These are phyloP conservation scores for Linderina pennispora DNA, from an alignment of 192 early-diverging fungal species.

Conservation along the genomic window DNA sequence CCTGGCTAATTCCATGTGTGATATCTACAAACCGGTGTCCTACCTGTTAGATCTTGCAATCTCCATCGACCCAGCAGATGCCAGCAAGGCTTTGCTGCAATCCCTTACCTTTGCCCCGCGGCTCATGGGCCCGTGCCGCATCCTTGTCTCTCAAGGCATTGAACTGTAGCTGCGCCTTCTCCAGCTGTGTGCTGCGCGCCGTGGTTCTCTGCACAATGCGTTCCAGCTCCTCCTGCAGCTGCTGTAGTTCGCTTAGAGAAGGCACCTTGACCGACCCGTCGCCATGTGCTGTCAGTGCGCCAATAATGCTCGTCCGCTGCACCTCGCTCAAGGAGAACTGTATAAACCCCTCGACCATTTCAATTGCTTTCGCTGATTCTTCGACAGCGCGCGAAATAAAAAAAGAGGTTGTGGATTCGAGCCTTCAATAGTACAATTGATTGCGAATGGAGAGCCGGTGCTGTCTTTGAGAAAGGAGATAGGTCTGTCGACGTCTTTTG, in stretches of 20 bases:
- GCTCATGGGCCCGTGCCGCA: not conserved
- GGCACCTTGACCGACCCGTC: slow-evolving; percentile 4
- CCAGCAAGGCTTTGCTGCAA: too few relatives aligned
- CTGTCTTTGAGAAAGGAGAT: too few relatives aligned
- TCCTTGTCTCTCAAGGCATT: not conserved
- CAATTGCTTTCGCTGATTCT: too few relatives aligned
- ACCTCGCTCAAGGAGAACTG: slow-evolving; percentile 17
- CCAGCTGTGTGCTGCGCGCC: slow-evolving; percentile 11
- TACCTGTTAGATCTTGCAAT: too few relatives aligned
- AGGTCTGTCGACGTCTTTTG: too few relatives aligned
- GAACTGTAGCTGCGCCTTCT: slow-evolving; percentile 5
- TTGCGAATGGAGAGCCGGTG: too few relatives aligned
- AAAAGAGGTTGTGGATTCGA: too few relatives aligned
- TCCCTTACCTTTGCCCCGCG: not conserved
- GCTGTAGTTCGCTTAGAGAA: slow-evolving; percentile 19
- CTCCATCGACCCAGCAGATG: too few relatives aligned
- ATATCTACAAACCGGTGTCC: not conserved
- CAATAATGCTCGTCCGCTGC: slow-evolving; percentile 19
- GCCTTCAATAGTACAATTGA: too few relatives aligned
- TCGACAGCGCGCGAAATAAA: too few relatives aligned
- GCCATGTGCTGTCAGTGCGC: slow-evolving; percentile 17
- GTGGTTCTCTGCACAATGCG: slow-evolving; percentile 21
- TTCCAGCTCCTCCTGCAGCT: slow-evolving; percentile 29
- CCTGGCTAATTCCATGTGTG: not conserved
- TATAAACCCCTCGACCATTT: too few relatives aligned